Evolutionary conservation across 2,329 filamentous ascomycete species (phyloP).

Genomic region (Emergomyces pasteurianus): DNA sequence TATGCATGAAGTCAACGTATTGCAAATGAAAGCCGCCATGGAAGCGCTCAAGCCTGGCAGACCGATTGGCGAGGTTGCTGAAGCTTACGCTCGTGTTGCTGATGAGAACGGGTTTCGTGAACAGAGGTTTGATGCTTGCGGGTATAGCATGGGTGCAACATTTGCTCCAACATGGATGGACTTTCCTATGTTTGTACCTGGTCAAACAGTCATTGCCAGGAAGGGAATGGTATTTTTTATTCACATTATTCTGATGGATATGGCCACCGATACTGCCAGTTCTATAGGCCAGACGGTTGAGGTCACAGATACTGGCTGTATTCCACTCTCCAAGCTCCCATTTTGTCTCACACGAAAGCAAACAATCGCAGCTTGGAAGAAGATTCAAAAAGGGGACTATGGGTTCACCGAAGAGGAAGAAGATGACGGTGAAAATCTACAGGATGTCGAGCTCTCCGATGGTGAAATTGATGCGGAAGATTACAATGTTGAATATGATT

Average conservation of each 20-base stretch:
- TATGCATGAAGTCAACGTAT: conserved; percentile 19
- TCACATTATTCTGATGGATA: conserved; percentile 26
- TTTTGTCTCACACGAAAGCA: conserved; percentile 23
- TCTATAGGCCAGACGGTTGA: conserved; percentile 21
- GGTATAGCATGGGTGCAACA: conserved; percentile 20
- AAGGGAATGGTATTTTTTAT: conserved; percentile 25
- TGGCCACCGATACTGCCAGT: conserved; percentile 24
- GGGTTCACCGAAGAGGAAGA: conserved; percentile 20
- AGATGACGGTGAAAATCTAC: conserved; percentile 23
- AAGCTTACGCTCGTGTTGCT: conserved; percentile 19
- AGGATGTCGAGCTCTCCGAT: conserved; percentile 23
- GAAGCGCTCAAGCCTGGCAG: conserved; percentile 18
- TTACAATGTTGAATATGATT: conserved; percentile 25
- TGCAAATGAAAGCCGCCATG: conserved; percentile 19
- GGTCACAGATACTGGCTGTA: conserved; percentile 21
- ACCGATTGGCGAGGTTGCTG: conserved; percentile 19
- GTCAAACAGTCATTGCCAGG: conserved; percentile 13
- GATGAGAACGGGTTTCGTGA: conserved; percentile 22
- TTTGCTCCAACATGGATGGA: conserved; percentile 17
- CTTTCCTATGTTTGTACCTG: conserved; percentile 13
- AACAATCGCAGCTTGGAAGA: conserved; percentile 24
- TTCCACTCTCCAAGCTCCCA: conserved; percentile 22
- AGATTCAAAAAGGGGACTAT: conserved; percentile 22
- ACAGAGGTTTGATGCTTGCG: conserved; percentile 20
- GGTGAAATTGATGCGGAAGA: conserved; percentile 22